Evolutionary conservation across 2,329 filamentous ascomycete genomes (phyloP).

Genomic region (Fusarium begoniae): DNA sequence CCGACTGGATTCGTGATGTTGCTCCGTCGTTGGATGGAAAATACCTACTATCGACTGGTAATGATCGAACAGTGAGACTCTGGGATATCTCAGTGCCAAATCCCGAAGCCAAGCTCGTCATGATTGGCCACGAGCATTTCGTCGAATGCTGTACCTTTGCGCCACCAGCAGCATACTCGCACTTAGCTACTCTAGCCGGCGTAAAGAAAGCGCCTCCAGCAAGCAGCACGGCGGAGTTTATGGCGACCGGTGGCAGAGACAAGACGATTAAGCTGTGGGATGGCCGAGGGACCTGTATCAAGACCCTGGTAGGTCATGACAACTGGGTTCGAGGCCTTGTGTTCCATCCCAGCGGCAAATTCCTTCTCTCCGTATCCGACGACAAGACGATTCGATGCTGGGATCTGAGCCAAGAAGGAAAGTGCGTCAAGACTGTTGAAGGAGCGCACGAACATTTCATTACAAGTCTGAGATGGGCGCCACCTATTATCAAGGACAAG

Average conservation of each 20-base stretch:
- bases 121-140: constrained; percentile 87
- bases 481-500: constrained; percentile 49
- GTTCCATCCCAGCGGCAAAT: constrained; percentile 93
- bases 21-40: constrained; percentile 83
- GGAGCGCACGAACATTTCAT: constrained; percentile 87
- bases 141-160: constrained; percentile 90
- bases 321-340: constrained; percentile 91
- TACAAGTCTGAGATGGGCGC: constrained; percentile 88
- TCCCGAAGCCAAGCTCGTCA: constrained; percentile 78
- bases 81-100: constrained; percentile 79
- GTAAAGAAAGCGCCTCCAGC: constrained; percentile 82
- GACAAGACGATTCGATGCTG: constrained; percentile 94
- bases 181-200: constrained; percentile 80
- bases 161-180: constrained; percentile 78
- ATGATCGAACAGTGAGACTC: constrained; percentile 82
- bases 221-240: constrained; percentile 82
- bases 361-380: constrained; percentile 84
- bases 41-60: constrained; percentile 83
- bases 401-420: constrained; percentile 90
- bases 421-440: constrained; percentile 83
- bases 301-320: constrained; percentile 86
- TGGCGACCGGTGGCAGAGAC: constrained; percentile 89
- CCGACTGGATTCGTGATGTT: constrained; percentile 92
- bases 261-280: constrained; percentile 94
- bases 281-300: constrained; percentile 82